Conservation (phyloP, 2,329 filamentous ascomycete genomes). For the Malbranchea cinnamomea region DNA sequence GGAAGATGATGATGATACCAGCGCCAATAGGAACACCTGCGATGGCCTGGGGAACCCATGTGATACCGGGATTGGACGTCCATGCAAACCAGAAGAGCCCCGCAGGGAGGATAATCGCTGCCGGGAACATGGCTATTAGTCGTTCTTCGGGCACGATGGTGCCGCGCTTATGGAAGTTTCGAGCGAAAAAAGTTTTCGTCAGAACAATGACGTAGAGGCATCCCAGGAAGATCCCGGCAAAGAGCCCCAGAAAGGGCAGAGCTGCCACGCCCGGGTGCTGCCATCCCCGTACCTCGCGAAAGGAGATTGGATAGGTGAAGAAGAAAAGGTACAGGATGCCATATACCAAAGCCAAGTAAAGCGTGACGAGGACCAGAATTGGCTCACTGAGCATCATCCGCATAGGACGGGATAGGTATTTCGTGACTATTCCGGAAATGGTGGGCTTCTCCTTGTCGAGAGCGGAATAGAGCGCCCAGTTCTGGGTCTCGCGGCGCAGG, state of each 20-base stretch:
- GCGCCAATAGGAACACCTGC: constrained; percentile 29
- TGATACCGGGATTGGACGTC: constrained; percentile 26
- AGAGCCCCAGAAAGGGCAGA: constrained; percentile 32
- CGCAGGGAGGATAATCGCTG: constrained; percentile 26
- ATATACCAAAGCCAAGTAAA: constrained; percentile 28
- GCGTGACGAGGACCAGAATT: constrained; percentile 32
- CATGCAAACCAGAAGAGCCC: constrained; percentile 37
- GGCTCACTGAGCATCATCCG: constrained; percentile 35
- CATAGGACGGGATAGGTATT: constrained; percentile 32
- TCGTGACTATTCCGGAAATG: constrained; percentile 23
- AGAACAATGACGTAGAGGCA: constrained; percentile 23
- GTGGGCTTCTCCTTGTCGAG: constrained; percentile 29
- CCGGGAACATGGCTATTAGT: constrained; percentile 31
- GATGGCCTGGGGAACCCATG: constrained; percentile 32
- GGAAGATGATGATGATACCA: constrained; percentile 29
- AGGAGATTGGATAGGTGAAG: constrained; percentile 28
- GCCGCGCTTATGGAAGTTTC: constrained; percentile 24
- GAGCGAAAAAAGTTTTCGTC: constrained; percentile 27
- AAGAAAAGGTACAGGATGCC: constrained; percentile 21
- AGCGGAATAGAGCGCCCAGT: constrained; percentile 33
- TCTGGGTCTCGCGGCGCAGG: constrained; percentile 33
- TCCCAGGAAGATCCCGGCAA: constrained; percentile 30
- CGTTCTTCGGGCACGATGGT: constrained; percentile 27
- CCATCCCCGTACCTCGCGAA: constrained; percentile 29
- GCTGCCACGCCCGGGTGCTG: constrained; percentile 25